Base-by-base conservation (phyloP, 2,329 filamentous ascomycete genomes). In the Cordyceps pruinosa region DNA sequence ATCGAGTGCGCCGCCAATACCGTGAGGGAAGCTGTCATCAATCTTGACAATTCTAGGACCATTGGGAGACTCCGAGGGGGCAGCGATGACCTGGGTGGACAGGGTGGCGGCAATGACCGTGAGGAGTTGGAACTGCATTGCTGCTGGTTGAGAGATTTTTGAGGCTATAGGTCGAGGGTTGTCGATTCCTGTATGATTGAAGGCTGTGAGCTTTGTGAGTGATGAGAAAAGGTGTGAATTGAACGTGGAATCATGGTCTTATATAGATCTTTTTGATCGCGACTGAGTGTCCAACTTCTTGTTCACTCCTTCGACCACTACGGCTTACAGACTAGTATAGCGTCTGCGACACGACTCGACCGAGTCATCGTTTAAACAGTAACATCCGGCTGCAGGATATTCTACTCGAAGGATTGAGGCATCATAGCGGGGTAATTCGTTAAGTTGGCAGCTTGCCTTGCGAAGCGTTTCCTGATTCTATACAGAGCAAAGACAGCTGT, bases 111-210 rank as follows among this genome's bases (percentile, higher is more conserved):
- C 52, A 6, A 56, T 9, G 34, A 28, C 13, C 21, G 52, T 32
- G 42, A 56, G 12, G 32, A 41, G 17, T 19, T 56, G 52, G 42
- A 47, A 56, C 32, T 56, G 21, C 52, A 56, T 56, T 23, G 25
- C 44, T 52, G 37, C 26, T 21, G 25, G 10, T 12, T 41, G 15
- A 10, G 23, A 48, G 9, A 13, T 15, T 44, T 17, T 10, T 44
- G n/a, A 13, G 39, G 26, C 13, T 30, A 15, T 3, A 19, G 9
- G 47, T 39, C 25, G 23, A 19, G 23, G 17, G 19, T 9, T 39
- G 28, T 17, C 23, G 34, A 7, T 15, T 28, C 15, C 12, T n/a
- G n/a, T 50, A 23, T 42, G 28, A 25, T 25, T 32, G 49, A 10
- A n/a, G 44, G 28, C 12, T 42, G 25, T 4, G 10, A 25, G 12